These are phyloP conservation scores for Elymus sibiricus DNA, from an alignment of 176 grass and related monocot species.

Conservation along the genomic window DNA sequence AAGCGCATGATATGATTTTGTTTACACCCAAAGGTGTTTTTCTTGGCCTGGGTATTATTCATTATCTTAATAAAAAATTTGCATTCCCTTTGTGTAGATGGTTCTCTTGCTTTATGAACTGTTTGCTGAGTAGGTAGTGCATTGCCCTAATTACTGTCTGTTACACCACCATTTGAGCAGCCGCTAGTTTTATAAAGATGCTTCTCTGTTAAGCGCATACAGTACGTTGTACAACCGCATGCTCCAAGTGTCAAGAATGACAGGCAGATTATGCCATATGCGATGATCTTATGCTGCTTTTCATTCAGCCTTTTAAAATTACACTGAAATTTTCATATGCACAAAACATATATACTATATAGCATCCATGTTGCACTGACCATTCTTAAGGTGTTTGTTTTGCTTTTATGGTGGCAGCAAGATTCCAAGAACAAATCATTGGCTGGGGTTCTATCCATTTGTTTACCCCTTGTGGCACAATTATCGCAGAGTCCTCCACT, in stretches of 20 bases:
- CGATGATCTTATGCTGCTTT: neutral
- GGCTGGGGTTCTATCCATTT: constrained; percentile 8
- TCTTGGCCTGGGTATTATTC: neutral
- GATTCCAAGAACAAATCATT: constrained; percentile 5
- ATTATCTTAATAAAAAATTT: neutral
- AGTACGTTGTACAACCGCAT: neutral
- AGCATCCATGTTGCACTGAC: too few species aligned
- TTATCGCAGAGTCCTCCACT: neutral
- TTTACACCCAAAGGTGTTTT: neutral
- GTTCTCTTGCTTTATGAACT: neutral
- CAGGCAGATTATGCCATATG: constrained; percentile 1
- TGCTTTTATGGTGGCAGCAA: neutral
- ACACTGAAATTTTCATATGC: neutral
- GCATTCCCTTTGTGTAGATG: neutral
- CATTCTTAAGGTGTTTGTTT: neutral
- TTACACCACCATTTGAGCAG: neutral
- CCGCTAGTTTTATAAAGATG: neutral
- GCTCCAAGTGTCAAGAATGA: neutral
- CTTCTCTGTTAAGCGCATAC: neutral
- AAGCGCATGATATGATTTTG: constrained; percentile 12
- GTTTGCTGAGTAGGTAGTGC: neutral
- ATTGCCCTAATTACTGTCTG: constrained; percentile 2
- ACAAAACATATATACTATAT: too few species aligned
- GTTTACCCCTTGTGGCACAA: neutral
- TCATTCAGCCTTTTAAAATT: neutral